Evolutionary conservation across 495 filamentous ascomycete species (phyloP), one percentile per base, ranked within the genome.

Genomic region (Tuber umbilicatum): DNA sequence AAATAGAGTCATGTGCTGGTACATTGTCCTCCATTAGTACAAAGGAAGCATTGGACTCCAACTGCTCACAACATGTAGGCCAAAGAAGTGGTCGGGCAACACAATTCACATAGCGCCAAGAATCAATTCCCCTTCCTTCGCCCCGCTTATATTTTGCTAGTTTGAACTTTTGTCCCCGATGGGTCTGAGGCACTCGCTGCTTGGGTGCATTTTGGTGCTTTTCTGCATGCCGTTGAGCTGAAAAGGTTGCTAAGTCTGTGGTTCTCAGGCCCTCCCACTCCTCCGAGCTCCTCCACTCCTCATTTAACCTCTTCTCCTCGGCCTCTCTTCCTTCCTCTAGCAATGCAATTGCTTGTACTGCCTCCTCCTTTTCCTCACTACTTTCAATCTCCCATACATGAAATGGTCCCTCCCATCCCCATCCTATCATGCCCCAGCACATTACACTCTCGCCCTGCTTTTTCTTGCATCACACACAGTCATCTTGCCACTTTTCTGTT

Each of bases 51-150:
- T 70, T 38, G 31, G 42, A 37, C 45, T 70, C 73, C n/a, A 64
- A 12, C 23, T 19, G 4, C 27, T 60, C 9, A n/a, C 35, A 19
- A 73, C 19, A 69, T 42, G 17, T 37, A 19, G 72, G 72, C 55
- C 55, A 69, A 23, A 73, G 72, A 38, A 73, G 21, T 69, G 23
- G 55, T 38, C 55, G 10, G 7, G 12, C 21, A 1, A 73, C 6
- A 55, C 68, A 55, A 31, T 69, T 73, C 19, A 73, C 16, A 69
- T 73, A 73, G 38, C 35, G 72, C 72, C 55, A n/a, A 3, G 72
- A 27, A 73, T 72, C 41, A 72, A 72, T 50, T 12, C 70, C 70
- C 38, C n/a, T 43, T 50, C 45, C 68, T 40, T 75, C n/a, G 23
- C 31, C 43, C 41, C 35, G 4, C 6, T 35, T 37, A 23, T 68